Evolutionary conservation across 768 basidiomycete species (phyloP).

Genomic region (Leccinum sublutescens): DNA sequence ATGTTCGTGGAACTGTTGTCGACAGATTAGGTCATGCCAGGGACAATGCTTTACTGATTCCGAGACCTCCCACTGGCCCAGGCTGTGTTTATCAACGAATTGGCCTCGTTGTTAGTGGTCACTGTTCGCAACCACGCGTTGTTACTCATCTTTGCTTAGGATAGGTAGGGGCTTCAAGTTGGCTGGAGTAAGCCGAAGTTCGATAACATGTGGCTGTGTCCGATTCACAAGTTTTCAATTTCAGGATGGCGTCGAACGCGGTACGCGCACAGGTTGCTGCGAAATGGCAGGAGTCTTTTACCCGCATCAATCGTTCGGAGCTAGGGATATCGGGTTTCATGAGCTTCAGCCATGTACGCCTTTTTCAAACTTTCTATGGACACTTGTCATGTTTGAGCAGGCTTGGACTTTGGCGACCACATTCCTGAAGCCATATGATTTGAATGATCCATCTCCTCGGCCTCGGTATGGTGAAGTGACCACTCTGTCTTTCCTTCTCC

Average conservation of each 20-base stretch:
- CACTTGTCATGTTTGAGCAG: constrained; percentile 33
- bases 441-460: constrained; percentile 38
- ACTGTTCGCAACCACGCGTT: background rate
- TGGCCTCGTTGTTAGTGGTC: background rate
- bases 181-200: background rate
- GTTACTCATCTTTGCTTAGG: background rate
- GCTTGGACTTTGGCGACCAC: constrained; percentile 58
- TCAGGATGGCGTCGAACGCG: constrained; percentile 52
- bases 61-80: background rate
- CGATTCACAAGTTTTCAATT: background rate
- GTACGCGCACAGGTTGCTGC: constrained; percentile 63
- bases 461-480: constrained; percentile 28
- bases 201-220: constrained; percentile 24
- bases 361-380: background rate
- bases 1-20: background rate
- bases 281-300: constrained; percentile 71
- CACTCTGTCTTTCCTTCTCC: constrained; percentile 1
- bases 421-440: constrained; percentile 55
- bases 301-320: constrained; percentile 55
- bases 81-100: background rate
- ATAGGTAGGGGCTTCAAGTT: background rate
- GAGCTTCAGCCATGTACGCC: constrained; percentile 56
- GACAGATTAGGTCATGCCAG: constrained; percentile 6
- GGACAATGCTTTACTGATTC: background rate
- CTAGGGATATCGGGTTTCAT: constrained; percentile 66